phyloP scores from a whole-genome alignment of 305 asterid genomes.

The Fraxinus velutina region DNA sequence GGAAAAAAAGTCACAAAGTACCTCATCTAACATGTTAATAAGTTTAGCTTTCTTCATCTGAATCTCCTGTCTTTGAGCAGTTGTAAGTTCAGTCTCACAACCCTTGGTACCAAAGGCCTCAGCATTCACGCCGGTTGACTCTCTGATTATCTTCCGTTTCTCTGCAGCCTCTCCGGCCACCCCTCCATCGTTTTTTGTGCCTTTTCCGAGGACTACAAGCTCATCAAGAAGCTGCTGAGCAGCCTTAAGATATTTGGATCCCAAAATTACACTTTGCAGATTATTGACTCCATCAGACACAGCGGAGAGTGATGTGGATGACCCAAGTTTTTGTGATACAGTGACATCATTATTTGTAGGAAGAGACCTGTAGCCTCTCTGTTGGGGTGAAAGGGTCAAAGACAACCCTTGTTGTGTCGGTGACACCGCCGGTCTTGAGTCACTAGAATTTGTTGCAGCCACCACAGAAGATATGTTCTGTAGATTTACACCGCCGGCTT shows the following conservation, averaged over 20 bases:
- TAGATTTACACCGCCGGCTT: slow-evolving; percentile 17
- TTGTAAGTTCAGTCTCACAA: slow-evolving; percentile 37
- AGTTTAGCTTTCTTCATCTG: slow-evolving; percentile 73
- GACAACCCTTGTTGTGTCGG: slow-evolving; percentile 52
- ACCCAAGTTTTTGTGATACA: slow-evolving; percentile 27
- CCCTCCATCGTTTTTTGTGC: neutral
- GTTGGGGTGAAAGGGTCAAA: slow-evolving; percentile 51
- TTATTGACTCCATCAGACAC: slow-evolving; percentile 30
- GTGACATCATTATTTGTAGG: slow-evolving; percentile 23
- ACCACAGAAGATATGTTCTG: slow-evolving; percentile 19
- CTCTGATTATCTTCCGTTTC: slow-evolving; percentile 31
- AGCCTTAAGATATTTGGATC: slow-evolving; percentile 58
- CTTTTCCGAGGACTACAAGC: slow-evolving; percentile 47
- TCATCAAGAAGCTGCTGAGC: slow-evolving; percentile 67
- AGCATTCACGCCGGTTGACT: slow-evolving; percentile 3
- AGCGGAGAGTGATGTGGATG: slow-evolving; percentile 26
- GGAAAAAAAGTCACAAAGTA: slow-evolving; percentile 19
- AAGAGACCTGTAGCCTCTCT: slow-evolving; percentile 28
- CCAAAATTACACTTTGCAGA: slow-evolving; percentile 32
- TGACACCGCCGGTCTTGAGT: slow-evolving; percentile 18
- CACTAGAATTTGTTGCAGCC: slow-evolving; percentile 10
- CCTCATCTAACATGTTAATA: slow-evolving; percentile 68
- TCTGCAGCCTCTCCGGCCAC: slow-evolving; percentile 22
- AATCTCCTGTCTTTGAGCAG: slow-evolving; percentile 66
- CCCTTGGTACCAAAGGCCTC: slow-evolving; percentile 1